A percentile compares a stretch with the other conserved stretches of the same genome.
Conservation (phyloP, 805 yeast genomes). For the Candida hispaniensis region DNA sequence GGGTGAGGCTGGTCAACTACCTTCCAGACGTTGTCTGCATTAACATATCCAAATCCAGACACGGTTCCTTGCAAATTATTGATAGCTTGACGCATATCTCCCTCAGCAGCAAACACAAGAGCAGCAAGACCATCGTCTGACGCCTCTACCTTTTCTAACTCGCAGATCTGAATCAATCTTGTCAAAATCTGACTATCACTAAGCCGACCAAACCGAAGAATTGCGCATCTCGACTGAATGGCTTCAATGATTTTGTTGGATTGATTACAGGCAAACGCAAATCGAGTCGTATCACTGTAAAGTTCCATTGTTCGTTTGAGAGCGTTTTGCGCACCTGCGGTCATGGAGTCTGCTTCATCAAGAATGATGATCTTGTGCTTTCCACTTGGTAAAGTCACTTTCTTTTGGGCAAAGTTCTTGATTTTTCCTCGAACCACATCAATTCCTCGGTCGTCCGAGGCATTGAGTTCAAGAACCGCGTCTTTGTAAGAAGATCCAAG, state of each 20-base stretch:
- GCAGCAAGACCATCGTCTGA: conserved; percentile 90
- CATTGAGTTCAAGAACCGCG: conserved; percentile 88
- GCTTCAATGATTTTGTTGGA: conserved; percentile 94
- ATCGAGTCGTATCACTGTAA: conserved; percentile 88
- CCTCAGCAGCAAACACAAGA: conserved; percentile 87
- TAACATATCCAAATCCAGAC: conserved; percentile 88
- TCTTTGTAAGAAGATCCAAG: conserved; percentile 62
- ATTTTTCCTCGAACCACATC: conserved; percentile 91
- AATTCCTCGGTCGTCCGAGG: conserved; percentile 95
- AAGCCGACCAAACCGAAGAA: conserved; percentile 69
- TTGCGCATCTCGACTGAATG: conserved; percentile 91
- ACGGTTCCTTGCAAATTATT: conserved; percentile 89
- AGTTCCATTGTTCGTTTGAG: conserved; percentile 90
- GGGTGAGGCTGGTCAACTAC: conserved; percentile 98
- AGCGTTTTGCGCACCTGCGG: conserved; percentile 95
- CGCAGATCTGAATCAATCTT: conserved; percentile 59
- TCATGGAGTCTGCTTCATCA: conserved; percentile 96
- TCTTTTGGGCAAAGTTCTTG: conserved; percentile 92
- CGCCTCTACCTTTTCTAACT: conserved; percentile 60
- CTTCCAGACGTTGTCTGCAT: conserved; percentile 83
- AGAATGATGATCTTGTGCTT: conserved; percentile 85
- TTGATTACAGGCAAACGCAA: conserved; percentile 97
- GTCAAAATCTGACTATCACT: conserved; percentile 76
- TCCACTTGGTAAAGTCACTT: conserved; percentile 76
- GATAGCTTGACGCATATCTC: conserved; percentile 97